A percentile compares a stretch with the other conserved stretches of the same genome.
Evolutionary conservation across 177 flowering plant genomes (phyloP).

Genomic region (Telopea speciosissima): DNA sequence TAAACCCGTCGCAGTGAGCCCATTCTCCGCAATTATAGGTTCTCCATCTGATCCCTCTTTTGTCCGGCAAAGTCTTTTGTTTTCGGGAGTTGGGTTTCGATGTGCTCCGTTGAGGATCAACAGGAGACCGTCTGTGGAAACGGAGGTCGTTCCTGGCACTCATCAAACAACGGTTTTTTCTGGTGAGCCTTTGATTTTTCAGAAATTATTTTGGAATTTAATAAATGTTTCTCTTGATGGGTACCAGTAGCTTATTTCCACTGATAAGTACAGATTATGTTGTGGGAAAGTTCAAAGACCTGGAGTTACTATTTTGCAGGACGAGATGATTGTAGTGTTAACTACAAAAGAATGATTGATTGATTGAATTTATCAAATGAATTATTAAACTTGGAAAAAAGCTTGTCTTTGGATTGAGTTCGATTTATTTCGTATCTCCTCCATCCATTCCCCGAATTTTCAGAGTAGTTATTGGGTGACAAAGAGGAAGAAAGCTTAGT

Average conservation of each 20-base stretch:
- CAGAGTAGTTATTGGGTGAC: not conserved
- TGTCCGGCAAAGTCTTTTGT: constrained; percentile 15
- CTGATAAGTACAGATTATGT: not conserved
- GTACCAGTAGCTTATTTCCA: not conserved
- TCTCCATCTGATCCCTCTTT: constrained; percentile 11
- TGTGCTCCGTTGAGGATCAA: constrained; percentile 4
- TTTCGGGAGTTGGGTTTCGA: constrained; percentile 19
- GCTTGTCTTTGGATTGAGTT: too few relatives aligned
- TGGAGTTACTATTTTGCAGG: too few relatives aligned
- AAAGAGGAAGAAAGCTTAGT: too few relatives aligned
- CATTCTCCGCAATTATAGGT: not conserved
- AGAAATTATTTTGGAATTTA: not conserved
- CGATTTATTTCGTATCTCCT: not conserved
- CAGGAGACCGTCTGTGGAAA: constrained; percentile 13
- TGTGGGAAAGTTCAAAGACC: too few relatives aligned
- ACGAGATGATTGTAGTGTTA: too few relatives aligned
- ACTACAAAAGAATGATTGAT: too few relatives aligned
- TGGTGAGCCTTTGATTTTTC: constrained; percentile 11
- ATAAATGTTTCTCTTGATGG: not conserved
- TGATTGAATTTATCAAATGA: too few relatives aligned
- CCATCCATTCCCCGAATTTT: not conserved
- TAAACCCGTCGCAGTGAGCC: constrained; percentile 18
- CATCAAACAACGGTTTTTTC: constrained; percentile 19
- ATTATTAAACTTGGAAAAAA: too few relatives aligned
- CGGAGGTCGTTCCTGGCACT: constrained; percentile 15